Evolutionary conservation across 1,284 basidiomycete genomes (phyloP).

Genomic region (Phellopilus nigrolimitatus): DNA sequence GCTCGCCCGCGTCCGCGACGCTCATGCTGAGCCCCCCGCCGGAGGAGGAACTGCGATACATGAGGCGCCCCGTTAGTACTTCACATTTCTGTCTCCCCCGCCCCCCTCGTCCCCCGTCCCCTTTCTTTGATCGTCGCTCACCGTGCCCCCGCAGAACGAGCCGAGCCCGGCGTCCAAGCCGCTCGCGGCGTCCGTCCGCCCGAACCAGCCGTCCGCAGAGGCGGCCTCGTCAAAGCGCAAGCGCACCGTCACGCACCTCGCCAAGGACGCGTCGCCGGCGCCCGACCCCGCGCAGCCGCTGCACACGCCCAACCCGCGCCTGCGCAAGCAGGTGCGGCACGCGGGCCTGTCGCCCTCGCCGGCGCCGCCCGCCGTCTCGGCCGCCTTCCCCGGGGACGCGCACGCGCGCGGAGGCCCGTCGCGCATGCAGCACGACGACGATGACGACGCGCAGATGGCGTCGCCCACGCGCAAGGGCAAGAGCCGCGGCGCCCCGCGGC

Average conservation of each 20-base stretch:
- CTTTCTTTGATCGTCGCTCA: background rate
- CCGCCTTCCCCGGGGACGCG: background rate
- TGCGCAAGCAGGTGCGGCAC: constrained; percentile 17
- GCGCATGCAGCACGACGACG: background rate
- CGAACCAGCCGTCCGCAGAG: constrained; percentile 7
- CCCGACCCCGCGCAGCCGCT: background rate
- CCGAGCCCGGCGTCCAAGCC: constrained; percentile 12
- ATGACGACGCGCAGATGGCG: constrained; percentile 17
- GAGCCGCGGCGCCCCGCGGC: constrained; percentile 25
- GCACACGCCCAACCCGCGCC: constrained; percentile 20
- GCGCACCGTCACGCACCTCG: constrained; percentile 9
- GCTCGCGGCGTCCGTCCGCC: constrained; percentile 7
- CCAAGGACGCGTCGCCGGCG: background rate
- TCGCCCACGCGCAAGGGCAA: constrained; percentile 27
- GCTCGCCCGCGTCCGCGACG: background rate
- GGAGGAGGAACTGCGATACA: constrained; percentile 11
- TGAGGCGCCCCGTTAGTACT: constrained; percentile 3
- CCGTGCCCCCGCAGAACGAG: background rate
- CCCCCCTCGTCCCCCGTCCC: background rate
- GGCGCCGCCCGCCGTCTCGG: background rate
- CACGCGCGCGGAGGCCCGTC: background rate
- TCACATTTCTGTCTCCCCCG: background rate
- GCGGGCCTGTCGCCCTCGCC: constrained; percentile 14
- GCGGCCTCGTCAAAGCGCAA: constrained; percentile 13
- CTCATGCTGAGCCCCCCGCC: constrained; percentile 17